Evolutionary conservation across 2,329 filamentous ascomycete genomes (phyloP).

Genomic region (Fusarium devonianum): DNA sequence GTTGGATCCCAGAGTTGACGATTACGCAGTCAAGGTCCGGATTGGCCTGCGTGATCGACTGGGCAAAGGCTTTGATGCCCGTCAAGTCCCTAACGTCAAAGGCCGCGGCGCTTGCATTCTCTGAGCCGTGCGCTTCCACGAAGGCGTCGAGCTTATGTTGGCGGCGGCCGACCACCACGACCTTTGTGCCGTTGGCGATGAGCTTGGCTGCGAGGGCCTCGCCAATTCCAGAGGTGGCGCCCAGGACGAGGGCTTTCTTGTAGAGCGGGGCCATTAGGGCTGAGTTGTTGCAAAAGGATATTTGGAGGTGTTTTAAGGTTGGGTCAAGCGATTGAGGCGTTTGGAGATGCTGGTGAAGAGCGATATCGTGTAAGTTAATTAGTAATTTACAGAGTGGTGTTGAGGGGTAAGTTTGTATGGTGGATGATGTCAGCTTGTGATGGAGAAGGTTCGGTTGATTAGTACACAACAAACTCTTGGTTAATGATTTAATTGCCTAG

Average conservation of each 20-base stretch:
- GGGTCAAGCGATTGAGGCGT: background rate
- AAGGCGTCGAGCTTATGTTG: constrained; percentile 58
- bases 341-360: background rate
- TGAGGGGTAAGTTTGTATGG: constrained; percentile 5
- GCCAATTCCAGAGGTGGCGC: constrained; percentile 43
- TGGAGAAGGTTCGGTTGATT: too few relatives aligned
- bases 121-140: constrained; percentile 51
- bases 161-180: constrained; percentile 57
- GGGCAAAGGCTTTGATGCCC: constrained; percentile 39
- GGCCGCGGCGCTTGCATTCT: constrained; percentile 46
- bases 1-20: constrained; percentile 65
- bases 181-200: constrained; percentile 51
- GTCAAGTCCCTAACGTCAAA: constrained; percentile 55
- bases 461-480: too few relatives aligned
- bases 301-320: background rate
- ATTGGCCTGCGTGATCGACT: constrained; percentile 16
- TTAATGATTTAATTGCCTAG: background rate
- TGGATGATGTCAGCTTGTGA: constrained; percentile 6
- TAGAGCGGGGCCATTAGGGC: constrained; percentile 40
- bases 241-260: constrained; percentile 52
- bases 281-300: too few relatives aligned
- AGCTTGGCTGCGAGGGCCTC: constrained; percentile 48
- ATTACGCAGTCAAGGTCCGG: constrained; percentile 55
- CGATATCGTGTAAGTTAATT: too few relatives aligned
- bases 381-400: too few relatives aligned